phyloP scores from a whole-genome alignment of 345 rosid genomes.

The Lepidium aucheri region DNA sequence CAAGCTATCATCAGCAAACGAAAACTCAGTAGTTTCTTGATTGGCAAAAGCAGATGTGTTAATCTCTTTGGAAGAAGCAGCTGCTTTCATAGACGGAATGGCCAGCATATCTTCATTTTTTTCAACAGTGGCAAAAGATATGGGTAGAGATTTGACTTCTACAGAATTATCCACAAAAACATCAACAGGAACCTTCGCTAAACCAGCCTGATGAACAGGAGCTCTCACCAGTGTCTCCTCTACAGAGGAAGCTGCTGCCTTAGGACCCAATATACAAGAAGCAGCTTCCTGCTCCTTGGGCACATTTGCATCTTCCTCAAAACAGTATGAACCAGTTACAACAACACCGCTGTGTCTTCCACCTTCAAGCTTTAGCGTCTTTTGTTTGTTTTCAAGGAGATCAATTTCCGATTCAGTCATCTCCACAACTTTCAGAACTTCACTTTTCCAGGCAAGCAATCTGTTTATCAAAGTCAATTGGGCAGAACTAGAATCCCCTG shows the following conservation, averaged over 20 bases:
- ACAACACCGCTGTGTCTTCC: conserved; percentile 23
- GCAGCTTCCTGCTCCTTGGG: conserved; percentile 21
- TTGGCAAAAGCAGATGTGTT: conserved; percentile 5
- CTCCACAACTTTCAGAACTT: conserved; percentile 63
- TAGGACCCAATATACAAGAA: conserved; percentile 33
- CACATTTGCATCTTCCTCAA: conserved; percentile 25
- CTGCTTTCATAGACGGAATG: conserved; percentile 15
- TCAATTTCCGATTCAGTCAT: conserved; percentile 83
- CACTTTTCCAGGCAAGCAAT: conserved; percentile 56
- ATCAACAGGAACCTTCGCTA: conserved; percentile 32
- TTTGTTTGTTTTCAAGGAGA: conserved; percentile 67
- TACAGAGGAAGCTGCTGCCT: conserved; percentile 36
- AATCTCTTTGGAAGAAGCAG: conserved; percentile 12
- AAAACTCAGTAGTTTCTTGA: conserved; percentile 13
- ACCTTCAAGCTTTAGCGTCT: conserved; percentile 38
- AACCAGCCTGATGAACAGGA: conserved; percentile 31
- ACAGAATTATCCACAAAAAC: conserved; percentile 54
- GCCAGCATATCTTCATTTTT: conserved; percentile 21
- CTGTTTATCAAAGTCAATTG: conserved; percentile 48
- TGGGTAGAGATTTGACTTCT: conserved; percentile 51
- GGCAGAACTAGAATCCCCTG: conserved; percentile 50
- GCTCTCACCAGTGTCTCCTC: conserved; percentile 26
- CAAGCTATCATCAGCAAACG: conserved; percentile 16
- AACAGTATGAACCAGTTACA: conserved; percentile 21
- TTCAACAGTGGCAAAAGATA: conserved; percentile 17